Conservation (phyloP, 2,329 filamentous ascomycete genomes). For the Apiospora sp. region DNA sequence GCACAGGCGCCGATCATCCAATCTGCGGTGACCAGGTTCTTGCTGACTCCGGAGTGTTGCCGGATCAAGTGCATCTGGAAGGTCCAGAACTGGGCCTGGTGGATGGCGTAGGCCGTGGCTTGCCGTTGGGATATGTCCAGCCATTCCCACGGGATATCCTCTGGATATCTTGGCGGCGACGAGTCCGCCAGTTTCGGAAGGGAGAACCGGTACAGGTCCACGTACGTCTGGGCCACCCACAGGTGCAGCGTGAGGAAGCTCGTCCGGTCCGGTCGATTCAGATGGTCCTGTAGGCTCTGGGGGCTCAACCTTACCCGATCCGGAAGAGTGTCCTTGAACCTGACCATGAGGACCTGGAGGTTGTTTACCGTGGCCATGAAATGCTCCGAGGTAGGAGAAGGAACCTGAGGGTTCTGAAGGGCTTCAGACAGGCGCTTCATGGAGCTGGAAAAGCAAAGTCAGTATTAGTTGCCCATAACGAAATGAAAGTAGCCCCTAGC, state of each 20-base stretch:
- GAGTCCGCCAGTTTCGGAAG: conserved; percentile 8
- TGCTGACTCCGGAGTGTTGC: conserved; percentile 11
- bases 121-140: conserved; percentile 23
- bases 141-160: conserved; percentile 22
- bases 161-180: neutral
- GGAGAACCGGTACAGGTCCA: conserved; percentile 23
- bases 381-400: conserved; percentile 10
- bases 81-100: conserved; percentile 28
- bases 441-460: neutral
- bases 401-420: neutral
- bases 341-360: conserved; percentile 25
- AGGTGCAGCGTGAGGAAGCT: conserved; percentile 26
- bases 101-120: conserved; percentile 27
- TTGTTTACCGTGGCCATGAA: conserved; percentile 28
- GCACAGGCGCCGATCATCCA: conserved; percentile 30
- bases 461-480: neutral
- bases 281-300: conserved; percentile 24
- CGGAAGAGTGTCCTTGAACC: conserved; percentile 28
- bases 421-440: conserved; percentile 7
- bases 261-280: conserved; percentile 26
- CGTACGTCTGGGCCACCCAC: conserved; percentile 23
- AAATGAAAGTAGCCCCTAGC: no score
- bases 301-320: conserved; percentile 25
- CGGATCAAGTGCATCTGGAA: conserved; percentile 26
- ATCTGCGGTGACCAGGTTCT: conserved; percentile 27